Evolutionary conservation across 768 basidiomycete species (phyloP), one percentile per base, ranked within the genome.

Genomic region (Plicaturopsis crispa): DNA sequence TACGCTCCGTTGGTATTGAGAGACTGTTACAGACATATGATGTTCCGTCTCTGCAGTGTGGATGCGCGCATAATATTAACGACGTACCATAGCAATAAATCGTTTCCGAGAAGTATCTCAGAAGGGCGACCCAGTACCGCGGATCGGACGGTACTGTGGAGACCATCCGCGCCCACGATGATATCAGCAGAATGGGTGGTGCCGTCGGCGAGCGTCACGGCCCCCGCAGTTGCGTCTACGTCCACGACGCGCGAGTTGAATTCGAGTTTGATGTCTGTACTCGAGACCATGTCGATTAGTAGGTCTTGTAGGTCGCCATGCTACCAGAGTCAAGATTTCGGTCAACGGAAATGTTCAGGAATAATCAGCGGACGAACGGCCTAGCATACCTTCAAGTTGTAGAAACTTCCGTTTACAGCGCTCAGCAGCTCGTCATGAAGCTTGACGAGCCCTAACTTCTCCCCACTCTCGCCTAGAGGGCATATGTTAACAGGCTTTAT

Each of bases 101-200:
- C 4, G 16, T 28, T 28, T 16, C 30, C 36, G 6, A 33, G 18
- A 24, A 28, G 11, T 36, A 24, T 19, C 20, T 42, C 28, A 2
- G 12, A 12, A 2, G 12, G 22, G n/a, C 35, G 35, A 13, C 26
- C 23, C 24, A 41, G 18, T n/a, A 48, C 39, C 23, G 43, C 31
- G 1, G 44, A 33, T 4, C 47, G 47, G 5, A 41, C 35, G 11
- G 57, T 37, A 45, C 70, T 71, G 53, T 73, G 72, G 31, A 72
- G 39, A 3, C 47, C 47, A 36, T 48, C 47, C 16, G 44, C 47
- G 13, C 47, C 47, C 3, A 48, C 24, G 21, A 46, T 39, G n/a
- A n/a, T n/a, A n/a, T 44, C 46, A 22, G 16, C 21, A 11, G 21
- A 20, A 16, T n/a, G 5, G 24, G 24, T 4, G 19, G 17, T 26